These are phyloP conservation scores for Tephrocybe sp. DNA, from an alignment of 768 basidiomycete genomes.

Conservation along the genomic window DNA sequence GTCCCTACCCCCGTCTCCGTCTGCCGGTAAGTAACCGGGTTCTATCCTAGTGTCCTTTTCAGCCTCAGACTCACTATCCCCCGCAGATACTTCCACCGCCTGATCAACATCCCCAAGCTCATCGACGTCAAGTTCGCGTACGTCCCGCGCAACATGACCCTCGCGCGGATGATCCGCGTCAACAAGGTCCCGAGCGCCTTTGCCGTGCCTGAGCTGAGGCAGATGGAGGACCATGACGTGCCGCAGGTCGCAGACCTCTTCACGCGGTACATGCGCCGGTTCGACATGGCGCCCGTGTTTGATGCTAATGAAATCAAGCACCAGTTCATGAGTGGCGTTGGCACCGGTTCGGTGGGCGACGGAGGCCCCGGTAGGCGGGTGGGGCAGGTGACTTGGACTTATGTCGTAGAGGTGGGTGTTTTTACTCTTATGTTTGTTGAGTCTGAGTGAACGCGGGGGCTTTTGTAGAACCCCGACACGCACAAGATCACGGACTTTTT, in stretches of 20 bases:
- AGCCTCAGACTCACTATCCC: background rate
- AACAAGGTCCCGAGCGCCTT: constrained; percentile 64
- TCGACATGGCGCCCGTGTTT: constrained; percentile 79
- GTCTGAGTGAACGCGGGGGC: background rate
- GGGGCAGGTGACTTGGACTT: constrained; percentile 93
- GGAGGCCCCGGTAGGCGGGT: constrained; percentile 54
- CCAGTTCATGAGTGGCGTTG: constrained; percentile 85
- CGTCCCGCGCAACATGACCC: constrained; percentile 83
- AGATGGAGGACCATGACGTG: constrained; percentile 85
- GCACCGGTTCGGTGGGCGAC: constrained; percentile 51
- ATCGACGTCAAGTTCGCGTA: constrained; percentile 88
- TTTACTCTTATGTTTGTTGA: background rate
- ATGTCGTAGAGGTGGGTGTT: constrained; percentile 83
- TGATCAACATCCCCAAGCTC: constrained; percentile 89
- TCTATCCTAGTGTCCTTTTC: too few species aligned
- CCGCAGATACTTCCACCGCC: constrained; percentile 85
- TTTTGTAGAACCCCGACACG: constrained; percentile 70
- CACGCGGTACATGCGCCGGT: constrained; percentile 78
- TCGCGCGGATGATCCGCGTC: constrained; percentile 84
- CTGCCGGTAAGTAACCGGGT: constrained; percentile 74
- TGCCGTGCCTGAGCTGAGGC: constrained; percentile 67
- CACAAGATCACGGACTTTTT: constrained; percentile 92
- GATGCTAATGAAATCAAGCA: constrained; percentile 79
- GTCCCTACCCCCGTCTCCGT: constrained; percentile 92
- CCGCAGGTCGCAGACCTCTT: constrained; percentile 69